Conservation (phyloP, 768 basidiomycete species). For the Hirschioporus abietinus region DNA sequence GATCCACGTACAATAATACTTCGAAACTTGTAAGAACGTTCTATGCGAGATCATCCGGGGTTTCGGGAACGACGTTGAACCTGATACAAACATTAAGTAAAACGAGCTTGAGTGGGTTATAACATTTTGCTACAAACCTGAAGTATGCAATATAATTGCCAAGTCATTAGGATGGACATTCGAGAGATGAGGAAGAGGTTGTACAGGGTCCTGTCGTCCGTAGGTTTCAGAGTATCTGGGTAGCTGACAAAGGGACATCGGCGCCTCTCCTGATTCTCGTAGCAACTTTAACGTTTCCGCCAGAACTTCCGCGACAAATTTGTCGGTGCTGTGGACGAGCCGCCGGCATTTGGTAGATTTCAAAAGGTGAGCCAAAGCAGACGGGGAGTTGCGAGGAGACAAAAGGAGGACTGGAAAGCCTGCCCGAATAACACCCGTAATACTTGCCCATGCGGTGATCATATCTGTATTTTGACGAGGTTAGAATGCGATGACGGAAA, state of each 20-base stretch:
- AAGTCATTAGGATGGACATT: background rate
- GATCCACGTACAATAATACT: conserved; percentile 9
- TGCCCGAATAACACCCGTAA: conserved; percentile 34
- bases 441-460: conserved; percentile 2
- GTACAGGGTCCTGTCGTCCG: background rate
- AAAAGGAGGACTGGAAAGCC: conserved; percentile 32
- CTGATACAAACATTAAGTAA: conserved; percentile 8
- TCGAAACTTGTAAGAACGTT: conserved; percentile 14
- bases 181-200: background rate
- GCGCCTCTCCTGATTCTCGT: background rate
- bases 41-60: conserved; percentile 17
- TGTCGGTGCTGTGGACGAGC: background rate
- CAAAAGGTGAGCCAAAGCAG: conserved; percentile 32
- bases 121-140: conserved; percentile 7
- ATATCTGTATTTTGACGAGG: background rate
- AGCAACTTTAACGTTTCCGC: background rate
- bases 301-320: background rate
- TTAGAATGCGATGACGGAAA: background rate
- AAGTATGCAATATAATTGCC: conserved; percentile 13
- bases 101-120: background rate
- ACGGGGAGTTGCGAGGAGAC: conserved; percentile 29
- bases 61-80: conserved; percentile 27
- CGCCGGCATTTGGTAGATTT: conserved; percentile 11
- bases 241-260: background rate
- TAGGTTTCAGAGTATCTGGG: background rate